These are phyloP conservation scores for Ustilago shanxiensis DNA, from an alignment of 1,284 basidiomycete species.

Conservation along the genomic window DNA sequence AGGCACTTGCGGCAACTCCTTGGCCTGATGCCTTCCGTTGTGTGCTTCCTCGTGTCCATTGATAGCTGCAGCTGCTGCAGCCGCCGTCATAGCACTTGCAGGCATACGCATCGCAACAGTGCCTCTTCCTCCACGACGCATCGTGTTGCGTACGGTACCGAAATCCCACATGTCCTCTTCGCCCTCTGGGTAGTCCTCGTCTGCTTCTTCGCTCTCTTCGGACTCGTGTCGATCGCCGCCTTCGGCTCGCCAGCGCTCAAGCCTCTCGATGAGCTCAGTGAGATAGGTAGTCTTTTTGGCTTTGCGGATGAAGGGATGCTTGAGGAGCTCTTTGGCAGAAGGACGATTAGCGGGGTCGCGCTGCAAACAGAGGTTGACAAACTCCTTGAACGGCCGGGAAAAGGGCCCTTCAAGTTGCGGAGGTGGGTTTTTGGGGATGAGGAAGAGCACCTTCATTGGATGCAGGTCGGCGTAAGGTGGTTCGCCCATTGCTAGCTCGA, in stretches of 20 bases:
- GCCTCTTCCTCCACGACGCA: slow-evolving; percentile 49
- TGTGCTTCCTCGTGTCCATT: slow-evolving; percentile 28
- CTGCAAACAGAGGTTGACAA: slow-evolving; percentile 91
- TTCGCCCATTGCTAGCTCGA: slow-evolving; percentile 96
- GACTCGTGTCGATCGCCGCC: slow-evolving; percentile 70
- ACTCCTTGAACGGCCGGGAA: slow-evolving; percentile 91
- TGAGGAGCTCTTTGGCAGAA: slow-evolving; percentile 90
- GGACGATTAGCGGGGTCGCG: slow-evolving; percentile 95
- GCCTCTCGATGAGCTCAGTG: slow-evolving; percentile 93
- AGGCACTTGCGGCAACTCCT: slow-evolving; percentile 47
- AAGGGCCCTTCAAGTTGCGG: slow-evolving; percentile 89
- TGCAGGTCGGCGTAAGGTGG: slow-evolving; percentile 97
- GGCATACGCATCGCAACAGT: slow-evolving; percentile 56
- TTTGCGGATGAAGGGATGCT: slow-evolving; percentile 93
- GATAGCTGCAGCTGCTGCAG: slow-evolving; percentile 30
- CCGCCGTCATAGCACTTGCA: slow-evolving; percentile 51
- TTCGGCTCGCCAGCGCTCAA: slow-evolving; percentile 89
- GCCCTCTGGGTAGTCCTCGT: slow-evolving; percentile 55
- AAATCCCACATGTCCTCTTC: slow-evolving; percentile 66
- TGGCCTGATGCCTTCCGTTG: slow-evolving; percentile 29
- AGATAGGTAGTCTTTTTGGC: slow-evolving; percentile 94
- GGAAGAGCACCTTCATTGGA: slow-evolving; percentile 98
- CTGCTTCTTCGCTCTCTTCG: slow-evolving; percentile 54
- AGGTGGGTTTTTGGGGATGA: slow-evolving; percentile 97
- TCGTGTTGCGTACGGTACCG: slow-evolving; percentile 61